Conservation (phyloP, 371 early-diverging fungal species). For the Choanephora cucurbitarum region DNA sequence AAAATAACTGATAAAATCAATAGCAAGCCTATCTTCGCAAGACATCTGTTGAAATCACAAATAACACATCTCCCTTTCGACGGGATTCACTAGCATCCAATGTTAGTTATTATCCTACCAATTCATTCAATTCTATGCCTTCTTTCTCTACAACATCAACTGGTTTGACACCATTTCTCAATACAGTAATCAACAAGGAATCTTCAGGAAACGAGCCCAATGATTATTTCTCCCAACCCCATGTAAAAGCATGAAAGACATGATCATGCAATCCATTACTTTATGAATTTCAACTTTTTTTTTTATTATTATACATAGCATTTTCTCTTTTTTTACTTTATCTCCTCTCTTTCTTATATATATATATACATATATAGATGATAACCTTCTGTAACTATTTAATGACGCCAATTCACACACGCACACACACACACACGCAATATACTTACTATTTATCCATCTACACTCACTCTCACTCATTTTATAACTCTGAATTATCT, state of each 20-base stretch:
- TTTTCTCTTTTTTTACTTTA: neutral
- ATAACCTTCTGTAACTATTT: too few species aligned
- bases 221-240: constrained; percentile 20
- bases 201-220: constrained; percentile 1
- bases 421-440: neutral
- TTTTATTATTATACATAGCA: constrained; percentile 1
- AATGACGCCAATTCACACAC: neutral
- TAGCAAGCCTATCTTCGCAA: constrained; percentile 29
- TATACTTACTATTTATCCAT: too few species aligned
- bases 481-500: too few species aligned
- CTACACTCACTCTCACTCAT: too few species aligned
- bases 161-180: constrained; percentile 30
- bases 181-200: constrained; percentile 27
- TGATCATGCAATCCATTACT: too few species aligned
- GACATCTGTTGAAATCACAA: constrained; percentile 25
- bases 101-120: neutral
- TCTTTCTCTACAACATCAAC: constrained; percentile 18
- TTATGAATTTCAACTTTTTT: neutral
- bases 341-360: neutral
- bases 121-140: constrained; percentile 3
- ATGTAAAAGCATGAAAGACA: neutral
- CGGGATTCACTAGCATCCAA: constrained; percentile 7
- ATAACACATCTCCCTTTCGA: constrained; percentile 10
- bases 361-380: neutral
- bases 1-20: neutral